phyloP scores from a whole-genome alignment of 2,329 filamentous ascomycete genomes.

The Xylaria sp. region DNA sequence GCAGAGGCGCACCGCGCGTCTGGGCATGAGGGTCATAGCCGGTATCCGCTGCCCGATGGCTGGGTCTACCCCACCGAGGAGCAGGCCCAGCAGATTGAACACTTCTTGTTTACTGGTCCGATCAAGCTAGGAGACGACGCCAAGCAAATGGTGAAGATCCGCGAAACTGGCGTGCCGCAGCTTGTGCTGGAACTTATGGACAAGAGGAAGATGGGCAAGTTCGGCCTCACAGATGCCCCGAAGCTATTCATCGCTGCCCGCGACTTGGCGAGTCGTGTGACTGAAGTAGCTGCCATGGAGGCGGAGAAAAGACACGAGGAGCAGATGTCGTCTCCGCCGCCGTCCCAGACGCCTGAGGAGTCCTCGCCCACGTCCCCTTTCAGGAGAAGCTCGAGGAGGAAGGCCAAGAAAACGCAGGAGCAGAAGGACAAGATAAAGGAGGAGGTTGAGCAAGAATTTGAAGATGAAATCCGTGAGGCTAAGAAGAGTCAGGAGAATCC shows the following conservation, averaged over 20 bases:
- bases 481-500: constrained; percentile 18
- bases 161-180: constrained; percentile 8
- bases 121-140: not conserved
- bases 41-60: constrained; percentile 25
- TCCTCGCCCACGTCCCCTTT: constrained; percentile 3
- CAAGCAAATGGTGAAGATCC: not conserved
- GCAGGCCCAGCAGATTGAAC: constrained; percentile 14
- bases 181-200: not conserved
- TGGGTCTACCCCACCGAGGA: constrained; percentile 29
- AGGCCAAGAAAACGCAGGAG: constrained; percentile 19
- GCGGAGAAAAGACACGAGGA: not conserved
- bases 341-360: constrained; percentile 15
- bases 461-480: not conserved
- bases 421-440: constrained; percentile 24
- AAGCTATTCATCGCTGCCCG: constrained; percentile 4
- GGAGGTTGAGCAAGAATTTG: not conserved
- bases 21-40: constrained; percentile 3
- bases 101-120: not conserved
- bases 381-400: constrained; percentile 4
- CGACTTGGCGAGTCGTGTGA: not conserved
- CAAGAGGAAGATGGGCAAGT: not conserved
- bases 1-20: constrained; percentile 15
- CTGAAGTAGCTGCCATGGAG: not conserved
- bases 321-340: not conserved
- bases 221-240: constrained; percentile 2